Evolutionary conservation across 2,329 filamentous ascomycete genomes (phyloP).

Genomic region (Dactylonectria estremocensis): DNA sequence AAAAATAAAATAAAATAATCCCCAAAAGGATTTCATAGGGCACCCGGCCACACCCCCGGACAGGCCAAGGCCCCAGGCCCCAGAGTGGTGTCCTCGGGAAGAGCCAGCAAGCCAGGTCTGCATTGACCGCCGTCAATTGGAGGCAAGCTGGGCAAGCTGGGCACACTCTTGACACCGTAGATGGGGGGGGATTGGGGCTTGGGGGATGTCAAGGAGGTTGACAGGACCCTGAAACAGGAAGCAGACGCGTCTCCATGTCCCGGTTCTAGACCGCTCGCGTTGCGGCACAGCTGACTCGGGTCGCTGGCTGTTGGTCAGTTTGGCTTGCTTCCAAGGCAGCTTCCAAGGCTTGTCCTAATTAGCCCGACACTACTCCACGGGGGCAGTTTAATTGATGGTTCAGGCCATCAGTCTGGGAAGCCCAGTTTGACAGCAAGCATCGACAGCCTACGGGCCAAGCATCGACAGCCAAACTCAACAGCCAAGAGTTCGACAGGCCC

Average conservation of each 20-base stretch:
- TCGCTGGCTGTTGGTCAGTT: neutral
- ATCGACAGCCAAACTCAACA: no score
- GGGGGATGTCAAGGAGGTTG: neutral
- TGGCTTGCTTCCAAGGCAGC: neutral
- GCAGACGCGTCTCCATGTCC: neutral
- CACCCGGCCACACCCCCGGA: neutral
- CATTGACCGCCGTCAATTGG: slow-evolving; percentile 30
- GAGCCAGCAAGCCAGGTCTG: slow-evolving; percentile 18
- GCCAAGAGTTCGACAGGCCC: no score
- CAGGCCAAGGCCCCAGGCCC: neutral
- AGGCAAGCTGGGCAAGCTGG: neutral
- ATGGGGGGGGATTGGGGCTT: no score
- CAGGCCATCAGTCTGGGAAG: no score
- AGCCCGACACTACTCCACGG: neutral
- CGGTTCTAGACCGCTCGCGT: neutral
- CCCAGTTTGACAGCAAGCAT: no score
- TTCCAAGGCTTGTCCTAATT: neutral
- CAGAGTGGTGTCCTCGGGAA: neutral
- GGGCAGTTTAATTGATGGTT: neutral
- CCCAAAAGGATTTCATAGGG: neutral
- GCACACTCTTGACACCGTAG: no score
- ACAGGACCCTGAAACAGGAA: slow-evolving; percentile 35
- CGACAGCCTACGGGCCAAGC: no score
- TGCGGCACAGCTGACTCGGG: neutral
- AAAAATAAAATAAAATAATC: no score